Base-by-base conservation (phyloP, 805 yeast species). In the Schwanniomyces yamadae region DNA sequence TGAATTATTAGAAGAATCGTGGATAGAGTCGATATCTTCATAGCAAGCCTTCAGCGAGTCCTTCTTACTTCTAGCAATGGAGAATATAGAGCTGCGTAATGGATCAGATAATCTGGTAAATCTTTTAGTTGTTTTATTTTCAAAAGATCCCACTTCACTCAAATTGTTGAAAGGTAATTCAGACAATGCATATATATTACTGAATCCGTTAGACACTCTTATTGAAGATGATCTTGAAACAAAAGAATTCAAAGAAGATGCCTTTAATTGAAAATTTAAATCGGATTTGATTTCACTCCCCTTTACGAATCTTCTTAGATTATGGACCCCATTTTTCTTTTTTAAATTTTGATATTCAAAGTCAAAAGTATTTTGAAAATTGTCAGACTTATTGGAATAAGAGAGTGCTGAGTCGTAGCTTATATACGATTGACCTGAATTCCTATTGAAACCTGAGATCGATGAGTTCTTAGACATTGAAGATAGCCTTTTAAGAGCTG, bases 401-500 rank as follows among this genome's bases (percentile, higher is more conserved):
- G 82, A 75, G 28, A 73, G 59, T 1, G 72, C 74, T 1, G 84
- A 78, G 50, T 80, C 84, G 42, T 80, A 80, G 25, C 82, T 75
- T 31, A 78, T 45, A 46, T 78, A 79, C 1, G 84, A 80, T 40
- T 66, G 66, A 3, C 56, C 46, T 1, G 78, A 71, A 20, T 39
- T 34, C 12, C 27, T 31, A 36, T 60, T 67, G 39, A 58, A 49
- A 1, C 52, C 35, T 2, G 66, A 62, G 19, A 53, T 57, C 25
- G 62, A 49, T 1, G 77, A 65, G 15, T 55, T 54, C 17, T 59
- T 52, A 1, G 68, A 59, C 9, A 51, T 37, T 3, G 34, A 38
- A 1, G 60, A 49, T 22, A 44, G 29, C 20, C 58, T 38, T 32
- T 46, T 49, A 9, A 28, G 40, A 30, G 32, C 26, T 9, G 32